phyloP scores from a whole-genome alignment of 1,284 basidiomycete genomes.

The Ustilago lituana region DNA sequence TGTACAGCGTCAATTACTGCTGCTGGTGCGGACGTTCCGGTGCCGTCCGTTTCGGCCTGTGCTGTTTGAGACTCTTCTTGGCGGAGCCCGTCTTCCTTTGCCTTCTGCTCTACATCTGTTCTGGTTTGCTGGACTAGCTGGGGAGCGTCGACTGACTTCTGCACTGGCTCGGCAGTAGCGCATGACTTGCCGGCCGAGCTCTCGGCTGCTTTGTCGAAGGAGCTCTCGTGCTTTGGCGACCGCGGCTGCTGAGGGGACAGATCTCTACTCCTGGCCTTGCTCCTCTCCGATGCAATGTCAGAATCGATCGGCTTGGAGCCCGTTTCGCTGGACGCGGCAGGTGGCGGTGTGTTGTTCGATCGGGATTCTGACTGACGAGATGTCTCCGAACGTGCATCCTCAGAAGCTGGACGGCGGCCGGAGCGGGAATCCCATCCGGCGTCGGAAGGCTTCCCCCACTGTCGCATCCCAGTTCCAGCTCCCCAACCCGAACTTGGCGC shows the following conservation, averaged over 20 bases:
- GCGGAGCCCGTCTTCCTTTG: neutral
- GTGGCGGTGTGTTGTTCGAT: slow-evolving; percentile 32
- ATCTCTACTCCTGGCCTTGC: slow-evolving; percentile 29
- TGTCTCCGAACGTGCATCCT: slow-evolving; percentile 30
- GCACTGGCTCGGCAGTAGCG: neutral
- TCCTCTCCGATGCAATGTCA: slow-evolving; percentile 25
- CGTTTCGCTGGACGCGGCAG: slow-evolving; percentile 20
- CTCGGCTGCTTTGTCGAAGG: neutral
- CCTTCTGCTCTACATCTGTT: neutral
- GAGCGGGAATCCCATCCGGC: slow-evolving; percentile 25
- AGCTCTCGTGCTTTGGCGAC: slow-evolving; percentile 1
- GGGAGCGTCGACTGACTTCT: neutral
- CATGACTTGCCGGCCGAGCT: neutral
- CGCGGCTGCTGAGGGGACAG: slow-evolving; percentile 19
- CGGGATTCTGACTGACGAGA: slow-evolving; percentile 21
- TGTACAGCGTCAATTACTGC: neutral
- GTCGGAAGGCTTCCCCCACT: slow-evolving; percentile 41
- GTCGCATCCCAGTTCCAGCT: slow-evolving; percentile 25
- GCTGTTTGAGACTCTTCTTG: neutral
- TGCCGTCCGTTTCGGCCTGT: neutral
- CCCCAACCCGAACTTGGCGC: slow-evolving; percentile 24
- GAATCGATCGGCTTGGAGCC: slow-evolving; percentile 11
- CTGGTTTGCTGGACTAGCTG: neutral
- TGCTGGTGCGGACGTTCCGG: neutral
- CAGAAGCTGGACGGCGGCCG: slow-evolving; percentile 23